phyloP scores from a whole-genome alignment of 2,329 filamentous ascomycete species.

The Keithomyces neogunnii region DNA sequence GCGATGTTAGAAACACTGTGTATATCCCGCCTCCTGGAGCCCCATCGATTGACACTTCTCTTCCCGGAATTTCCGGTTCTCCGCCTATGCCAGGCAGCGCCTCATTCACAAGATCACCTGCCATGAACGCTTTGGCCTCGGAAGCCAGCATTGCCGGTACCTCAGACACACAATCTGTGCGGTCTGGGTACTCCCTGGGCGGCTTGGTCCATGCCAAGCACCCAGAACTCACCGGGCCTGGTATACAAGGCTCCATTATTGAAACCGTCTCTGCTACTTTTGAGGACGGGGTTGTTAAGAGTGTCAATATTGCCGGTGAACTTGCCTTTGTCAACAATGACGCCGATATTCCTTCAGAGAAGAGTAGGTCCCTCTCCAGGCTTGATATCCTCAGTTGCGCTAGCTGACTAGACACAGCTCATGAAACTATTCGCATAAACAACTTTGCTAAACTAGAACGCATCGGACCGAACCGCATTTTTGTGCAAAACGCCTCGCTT shows the following conservation, averaged over 20 bases:
- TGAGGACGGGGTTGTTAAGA: conserved; percentile 62
- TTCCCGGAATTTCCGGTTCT: conserved; percentile 7
- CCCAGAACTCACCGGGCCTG: conserved; percentile 69
- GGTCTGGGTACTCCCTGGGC: conserved; percentile 75
- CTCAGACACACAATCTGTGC: conserved; percentile 85
- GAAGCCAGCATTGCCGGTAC: conserved; percentile 49
- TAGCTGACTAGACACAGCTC: conserved; percentile 24
- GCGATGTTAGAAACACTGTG: conserved; percentile 87
- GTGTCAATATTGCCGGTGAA: conserved; percentile 73
- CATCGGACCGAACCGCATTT: conserved; percentile 87
- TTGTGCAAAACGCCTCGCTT: conserved; percentile 60
- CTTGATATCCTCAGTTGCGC: background rate
- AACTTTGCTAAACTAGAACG: conserved; percentile 84
- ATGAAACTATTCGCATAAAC: conserved; percentile 70
- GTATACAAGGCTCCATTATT: conserved; percentile 80
- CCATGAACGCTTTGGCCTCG: conserved; percentile 50
- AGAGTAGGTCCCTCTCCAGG: conserved; percentile 31
- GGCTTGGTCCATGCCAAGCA: conserved; percentile 65
- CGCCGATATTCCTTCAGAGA: conserved; percentile 31
- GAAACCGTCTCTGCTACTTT: conserved; percentile 87
- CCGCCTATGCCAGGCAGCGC: conserved; percentile 8
- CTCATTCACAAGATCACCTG: conserved; percentile 30
- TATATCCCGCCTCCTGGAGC: conserved; percentile 51
- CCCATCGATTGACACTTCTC: background rate
- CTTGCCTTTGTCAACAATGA: conserved; percentile 78